Evolutionary conservation across 805 yeast genomes (phyloP), one percentile per base, ranked within the genome.

Genomic region (Saturnispora halmiae): DNA sequence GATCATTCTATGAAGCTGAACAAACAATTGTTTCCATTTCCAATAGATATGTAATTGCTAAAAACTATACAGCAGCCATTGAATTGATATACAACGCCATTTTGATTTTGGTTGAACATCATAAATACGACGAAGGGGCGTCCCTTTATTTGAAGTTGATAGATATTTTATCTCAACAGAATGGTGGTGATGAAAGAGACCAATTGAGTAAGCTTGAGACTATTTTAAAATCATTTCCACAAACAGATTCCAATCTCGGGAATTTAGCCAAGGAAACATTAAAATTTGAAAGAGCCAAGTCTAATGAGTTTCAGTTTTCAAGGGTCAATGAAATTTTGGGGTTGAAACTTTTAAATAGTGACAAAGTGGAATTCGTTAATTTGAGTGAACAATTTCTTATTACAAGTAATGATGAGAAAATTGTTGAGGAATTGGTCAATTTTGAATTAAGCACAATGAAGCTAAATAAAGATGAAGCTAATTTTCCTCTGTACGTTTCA

Each of bases 1-100:
- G 84, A 2, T 82, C 87, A 41, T 86, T 71, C 63, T 90, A 90
- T 58, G 98, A 92, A 58, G 97, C 97, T 0, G 96, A 90, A 58
- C 97, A 92, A 60, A 88, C 95, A 0, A 70, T 92, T 38, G 69
- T 96, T 54, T 86, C 97, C 5, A 82, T 90, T 40, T 83, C 84
- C 31, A 87, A 87, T 50, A 70, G 98, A 55, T 82, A 83, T 54
- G 80, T 82, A 32, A 75, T 83, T 47, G 56, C 77, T 19, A 75
- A 76, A 45, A 75, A 80, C 44, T 84, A 72, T 56, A 64, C 61
- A 3, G 79, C 81, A 30, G 95, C 96, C 8, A 69, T 76, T 38
- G 87, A 82, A 36, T 63, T 87, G 42, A 67, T 90, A 25, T 75
- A 75, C 51, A 77, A 77, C 49, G 88, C 90, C 31, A 72, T 94